Percentiles rank a stretch among this genome's conserved stretches.
phyloP scores from a whole-genome alignment of 352 stramenopile genomes.

The Pythium rishiriense region DNA sequence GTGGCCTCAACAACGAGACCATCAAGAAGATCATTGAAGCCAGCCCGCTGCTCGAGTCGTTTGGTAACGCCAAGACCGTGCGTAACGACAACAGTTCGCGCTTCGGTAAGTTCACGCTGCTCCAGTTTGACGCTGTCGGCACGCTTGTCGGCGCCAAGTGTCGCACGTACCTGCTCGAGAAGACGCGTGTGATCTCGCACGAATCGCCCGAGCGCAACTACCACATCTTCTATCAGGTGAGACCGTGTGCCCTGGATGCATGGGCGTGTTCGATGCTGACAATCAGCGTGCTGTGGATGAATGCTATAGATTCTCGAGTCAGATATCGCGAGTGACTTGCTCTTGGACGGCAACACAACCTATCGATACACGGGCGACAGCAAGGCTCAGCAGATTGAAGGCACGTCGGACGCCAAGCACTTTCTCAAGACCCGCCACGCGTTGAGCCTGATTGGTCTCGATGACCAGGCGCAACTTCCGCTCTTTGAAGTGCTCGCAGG shows the following conservation, averaged over 20 bases:
- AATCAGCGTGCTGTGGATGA: not conserved
- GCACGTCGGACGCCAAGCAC: conserved; percentile 69
- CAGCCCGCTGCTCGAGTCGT: conserved; percentile 83
- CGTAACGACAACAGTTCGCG: conserved; percentile 55
- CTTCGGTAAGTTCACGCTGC: conserved; percentile 58
- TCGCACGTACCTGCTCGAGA: conserved; percentile 96
- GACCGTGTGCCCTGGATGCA: not conserved
- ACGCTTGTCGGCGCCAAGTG: conserved; percentile 90
- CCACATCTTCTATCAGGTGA: conserved; percentile 96
- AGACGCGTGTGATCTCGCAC: conserved; percentile 95
- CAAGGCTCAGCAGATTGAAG: conserved; percentile 68
- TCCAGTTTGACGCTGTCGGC: conserved; percentile 59
- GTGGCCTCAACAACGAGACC: conserved; percentile 64
- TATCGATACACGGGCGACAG: conserved; percentile 75
- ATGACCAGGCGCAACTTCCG: conserved; percentile 77
- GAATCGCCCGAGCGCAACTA: conserved; percentile 94
- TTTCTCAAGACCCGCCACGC: conserved; percentile 82
- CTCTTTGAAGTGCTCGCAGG: conserved; percentile 93
- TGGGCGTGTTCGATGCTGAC: not conserved
- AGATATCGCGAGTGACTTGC: conserved; percentile 43
- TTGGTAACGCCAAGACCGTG: conserved; percentile 70
- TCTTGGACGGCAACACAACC: conserved; percentile 47
- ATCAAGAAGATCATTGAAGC: conserved; percentile 85
- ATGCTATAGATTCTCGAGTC: conserved; percentile 48
- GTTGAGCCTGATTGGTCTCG: conserved; percentile 82